Base-by-base conservation (phyloP, 352 stramenopile species). In the Pythium volutum region DNA sequence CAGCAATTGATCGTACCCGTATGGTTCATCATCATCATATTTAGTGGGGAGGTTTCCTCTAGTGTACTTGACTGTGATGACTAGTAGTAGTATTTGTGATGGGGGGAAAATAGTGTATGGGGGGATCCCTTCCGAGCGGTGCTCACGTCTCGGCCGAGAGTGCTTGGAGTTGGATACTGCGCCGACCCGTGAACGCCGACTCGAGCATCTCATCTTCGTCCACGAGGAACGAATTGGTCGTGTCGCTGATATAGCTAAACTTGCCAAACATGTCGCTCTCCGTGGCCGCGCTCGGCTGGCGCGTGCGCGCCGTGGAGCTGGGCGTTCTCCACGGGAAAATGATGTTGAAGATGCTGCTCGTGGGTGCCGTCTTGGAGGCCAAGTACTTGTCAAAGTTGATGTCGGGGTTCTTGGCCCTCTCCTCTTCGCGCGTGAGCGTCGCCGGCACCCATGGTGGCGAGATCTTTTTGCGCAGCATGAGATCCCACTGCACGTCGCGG, bases 151-250 rank as follows among this genome's bases (percentile, higher is more conserved):
- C 85, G 31, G 76, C 79, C 49, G 83, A 77, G 48, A 94, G 70
- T n/a, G 77, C 84, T 67, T 94, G 83, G 62, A 94, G 51, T 70
- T 94, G 85, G 47, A 94, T 75, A 63, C 83, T 93, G 57, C 83
- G 81, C 11, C 85, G 76, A 9, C 85, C 85, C 14, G 83, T 90
- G 64, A 94, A 94, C 22, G 85, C 85, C 18, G 85, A 76, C 47
- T 94, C 85, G 29, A 94, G 78, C 81, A 94, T 94, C 61, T 94
- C 85, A 63, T 94, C 85, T 77, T 94, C 85, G 67, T 94, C 85
- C 62, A 94, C 85, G 12, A 94, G 70, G 70, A 94, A 94, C 60
- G 85, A 94, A 62, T 91, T 91, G 27, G 83, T 91, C 56, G 83
- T 91, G 69, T 94, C 85, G 64, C 85, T 93, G 58, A 94, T 84